phyloP scores from a whole-genome alignment of 768 basidiomycete genomes.

The Tephrocybe sp. region DNA sequence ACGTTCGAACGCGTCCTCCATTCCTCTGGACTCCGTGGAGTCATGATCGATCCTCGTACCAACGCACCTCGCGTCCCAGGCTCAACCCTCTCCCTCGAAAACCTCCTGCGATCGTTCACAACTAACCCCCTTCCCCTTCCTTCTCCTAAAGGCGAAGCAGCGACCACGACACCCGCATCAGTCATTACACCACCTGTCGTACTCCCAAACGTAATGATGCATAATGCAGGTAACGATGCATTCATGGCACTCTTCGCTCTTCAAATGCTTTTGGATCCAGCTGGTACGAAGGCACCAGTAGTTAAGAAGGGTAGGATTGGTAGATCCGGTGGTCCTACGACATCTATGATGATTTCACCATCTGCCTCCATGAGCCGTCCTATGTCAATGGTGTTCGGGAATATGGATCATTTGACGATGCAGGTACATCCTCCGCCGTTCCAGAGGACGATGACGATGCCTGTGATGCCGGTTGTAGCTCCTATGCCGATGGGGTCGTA shows the following conservation, averaged over 20 bases:
- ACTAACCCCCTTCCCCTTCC: constrained; percentile 19
- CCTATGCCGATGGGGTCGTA: constrained; percentile 16
- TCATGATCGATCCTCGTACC: constrained; percentile 60
- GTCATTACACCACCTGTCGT: constrained; percentile 19
- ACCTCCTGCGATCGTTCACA: constrained; percentile 59
- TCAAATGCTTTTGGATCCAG: constrained; percentile 65
- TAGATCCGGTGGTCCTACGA: background rate
- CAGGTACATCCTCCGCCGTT: constrained; percentile 2
- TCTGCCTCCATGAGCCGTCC: background rate
- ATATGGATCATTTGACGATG: constrained; percentile 17
- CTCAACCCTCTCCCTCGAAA: constrained; percentile 60
- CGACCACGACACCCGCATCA: background rate
- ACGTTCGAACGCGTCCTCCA: constrained; percentile 64
- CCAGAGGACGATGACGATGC: background rate
- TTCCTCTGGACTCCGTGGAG: constrained; percentile 49
- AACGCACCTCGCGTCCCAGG: constrained; percentile 49
- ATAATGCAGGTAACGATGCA: constrained; percentile 83
- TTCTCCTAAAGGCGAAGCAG: constrained; percentile 5
- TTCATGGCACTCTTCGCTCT: constrained; percentile 65
- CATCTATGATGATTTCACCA: background rate
- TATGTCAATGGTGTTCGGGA: background rate
- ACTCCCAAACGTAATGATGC: constrained; percentile 44
- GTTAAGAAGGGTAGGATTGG: background rate
- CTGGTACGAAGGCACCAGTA: constrained; percentile 7
- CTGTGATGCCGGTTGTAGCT: background rate